Base-by-base conservation (phyloP, 306 rosid species). In the Acacia crassicarpa region DNA sequence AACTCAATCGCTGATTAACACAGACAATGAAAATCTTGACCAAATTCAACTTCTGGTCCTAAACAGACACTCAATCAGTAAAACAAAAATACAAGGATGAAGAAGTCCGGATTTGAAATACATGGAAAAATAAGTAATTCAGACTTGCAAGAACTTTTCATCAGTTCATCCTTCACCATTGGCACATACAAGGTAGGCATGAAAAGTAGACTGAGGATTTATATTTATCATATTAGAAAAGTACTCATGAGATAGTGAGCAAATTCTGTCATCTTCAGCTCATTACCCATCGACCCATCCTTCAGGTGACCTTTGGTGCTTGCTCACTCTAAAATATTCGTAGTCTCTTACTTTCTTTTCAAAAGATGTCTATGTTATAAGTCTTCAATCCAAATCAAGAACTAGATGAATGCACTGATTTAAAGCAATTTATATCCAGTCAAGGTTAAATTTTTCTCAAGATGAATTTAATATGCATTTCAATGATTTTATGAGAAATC, bases 401-500 rank as follows among this genome's bases (percentile, higher is more conserved):
- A 83, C 68, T 35, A 78, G 56, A 51, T 38, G 61, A 74, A 78
- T 10, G 61, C 40, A 67, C 43, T n/a, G 51, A 62, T 48, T 17
- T 40, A 79, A 76, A 65, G 49, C 43, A 49, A 72, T 35, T 51
- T 33, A 79, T 44, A 67, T 49, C 15, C 63, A 68, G 32, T 59
- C 40, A 61, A 80, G 30, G 41, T 43, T 20, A 23, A 38, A 22
- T 75, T n/a, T 13, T n/a, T 59, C 14, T 41, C 5, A 15, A 54
- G 75, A 53, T 46, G 67, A 83, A 53, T 62, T 62, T 17, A 48
- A 43, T 11, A 74, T 67, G 35, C 74, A 74, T 54, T 67, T 76
- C 67, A 66, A 68, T 48, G 4, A 17, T 73, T 82, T 72, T 41
- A n/a, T 70, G 75, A 74, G 81, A 88, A 77, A 83, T 86, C 44